These are phyloP conservation scores for Aurantiochytrium sp. DNA, from an alignment of 108 stramenopile genomes.

Conservation along the genomic window DNA sequence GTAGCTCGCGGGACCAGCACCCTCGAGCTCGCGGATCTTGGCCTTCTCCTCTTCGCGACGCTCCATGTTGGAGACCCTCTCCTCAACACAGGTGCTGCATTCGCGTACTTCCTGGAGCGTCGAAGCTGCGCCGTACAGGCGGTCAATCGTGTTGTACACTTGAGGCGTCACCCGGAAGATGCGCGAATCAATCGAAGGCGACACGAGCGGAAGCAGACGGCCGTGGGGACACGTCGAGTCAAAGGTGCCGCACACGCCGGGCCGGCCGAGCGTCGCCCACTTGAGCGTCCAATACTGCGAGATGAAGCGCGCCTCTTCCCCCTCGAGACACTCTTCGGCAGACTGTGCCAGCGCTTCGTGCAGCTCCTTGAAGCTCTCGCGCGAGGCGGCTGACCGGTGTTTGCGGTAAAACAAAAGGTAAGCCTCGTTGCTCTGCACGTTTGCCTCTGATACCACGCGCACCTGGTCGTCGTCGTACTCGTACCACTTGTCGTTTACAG, in stretches of 20 bases:
- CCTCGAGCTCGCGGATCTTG: background rate
- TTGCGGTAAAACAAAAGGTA: background rate
- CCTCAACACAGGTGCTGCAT: background rate
- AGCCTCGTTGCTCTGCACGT: background rate
- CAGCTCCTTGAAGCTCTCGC: background rate
- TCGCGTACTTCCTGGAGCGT: background rate
- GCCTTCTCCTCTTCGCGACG: background rate
- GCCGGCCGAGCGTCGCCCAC: background rate
- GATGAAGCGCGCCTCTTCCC: background rate
- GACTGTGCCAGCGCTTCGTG: background rate
- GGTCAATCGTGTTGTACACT: background rate
- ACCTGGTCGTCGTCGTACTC: slow-evolving; percentile 6
- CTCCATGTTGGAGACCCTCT: background rate
- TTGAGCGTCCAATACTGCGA: slow-evolving; percentile 8
- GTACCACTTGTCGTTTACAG: background rate
- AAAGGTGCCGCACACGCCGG: slow-evolving; percentile 11
- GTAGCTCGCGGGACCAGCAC: background rate
- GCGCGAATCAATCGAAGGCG: background rate
- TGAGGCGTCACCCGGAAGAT: background rate
- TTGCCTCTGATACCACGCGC: background rate
- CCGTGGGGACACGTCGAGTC: background rate
- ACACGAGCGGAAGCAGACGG: background rate
- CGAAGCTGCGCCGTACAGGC: background rate
- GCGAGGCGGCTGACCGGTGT: background rate
- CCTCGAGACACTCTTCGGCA: background rate